Evolutionary conservation across 345 rosid species (phyloP).

Genomic region (Chamaenerion angustifolium): DNA sequence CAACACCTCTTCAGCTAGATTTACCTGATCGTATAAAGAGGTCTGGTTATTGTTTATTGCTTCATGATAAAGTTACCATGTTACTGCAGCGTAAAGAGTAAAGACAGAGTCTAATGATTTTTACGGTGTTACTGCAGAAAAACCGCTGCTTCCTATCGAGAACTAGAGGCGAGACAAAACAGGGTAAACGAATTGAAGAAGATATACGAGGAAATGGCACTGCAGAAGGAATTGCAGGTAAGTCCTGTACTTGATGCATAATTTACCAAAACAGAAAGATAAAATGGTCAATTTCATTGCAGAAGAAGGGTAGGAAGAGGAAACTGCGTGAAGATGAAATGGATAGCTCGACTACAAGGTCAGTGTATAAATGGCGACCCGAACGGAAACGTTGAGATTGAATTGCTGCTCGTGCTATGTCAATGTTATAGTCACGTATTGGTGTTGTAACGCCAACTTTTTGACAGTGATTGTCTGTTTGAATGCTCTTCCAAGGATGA

Average conservation of each 20-base stretch:
- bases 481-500: no score
- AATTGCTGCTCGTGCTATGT: no score
- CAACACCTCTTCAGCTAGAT: slow-evolving; percentile 9
- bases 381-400: slow-evolving; percentile 62
- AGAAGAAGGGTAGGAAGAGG: slow-evolving; percentile 75
- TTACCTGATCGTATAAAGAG: slow-evolving; percentile 51
- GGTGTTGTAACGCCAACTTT: no score
- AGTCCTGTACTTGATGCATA: not conserved
- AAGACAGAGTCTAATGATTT: no score
- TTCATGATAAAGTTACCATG: not conserved
- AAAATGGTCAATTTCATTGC: slow-evolving; percentile 2
- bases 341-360: slow-evolving; percentile 37
- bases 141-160: slow-evolving; percentile 50
- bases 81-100: not conserved
- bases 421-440: no score
- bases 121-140: slow-evolving; percentile 24
- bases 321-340: slow-evolving; percentile 71
- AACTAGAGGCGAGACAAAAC: slow-evolving; percentile 55
- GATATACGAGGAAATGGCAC: slow-evolving; percentile 54
- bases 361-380: slow-evolving; percentile 61
- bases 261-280: not conserved
- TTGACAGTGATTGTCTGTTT: no score
- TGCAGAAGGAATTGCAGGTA: slow-evolving; percentile 84
- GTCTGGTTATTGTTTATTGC: slow-evolving; percentile 18
- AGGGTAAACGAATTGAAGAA: slow-evolving; percentile 58